phyloP scores from a whole-genome alignment of 73 alveolate genomes.

The Paramecium octaurelia region DNA sequence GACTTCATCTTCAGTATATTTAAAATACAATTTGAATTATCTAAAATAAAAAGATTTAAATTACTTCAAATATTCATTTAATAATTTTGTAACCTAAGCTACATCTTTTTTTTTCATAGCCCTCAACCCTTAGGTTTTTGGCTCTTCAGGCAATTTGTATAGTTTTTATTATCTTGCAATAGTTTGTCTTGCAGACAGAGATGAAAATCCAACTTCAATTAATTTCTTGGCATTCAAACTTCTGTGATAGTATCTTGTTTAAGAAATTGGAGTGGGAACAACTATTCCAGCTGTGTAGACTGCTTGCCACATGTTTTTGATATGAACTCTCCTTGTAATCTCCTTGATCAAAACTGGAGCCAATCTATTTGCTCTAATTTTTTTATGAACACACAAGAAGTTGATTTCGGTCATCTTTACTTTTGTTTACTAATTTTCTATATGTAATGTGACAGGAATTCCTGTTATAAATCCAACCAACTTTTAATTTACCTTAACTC shows the following conservation, averaged over 20 bases:
- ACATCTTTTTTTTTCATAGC: constrained; percentile 91
- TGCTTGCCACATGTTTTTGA: constrained; percentile 97
- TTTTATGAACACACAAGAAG: constrained; percentile 97
- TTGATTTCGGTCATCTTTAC: constrained; percentile 97
- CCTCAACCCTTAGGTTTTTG: constrained; percentile 81
- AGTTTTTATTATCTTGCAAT: constrained; percentile 85
- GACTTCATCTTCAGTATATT: constrained; percentile 79
- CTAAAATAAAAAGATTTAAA: neutral
- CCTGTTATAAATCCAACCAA: constrained; percentile 98
- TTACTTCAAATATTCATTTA: constrained; percentile 69
- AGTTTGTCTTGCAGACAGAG: constrained; percentile 76
- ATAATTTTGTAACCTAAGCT: constrained; percentile 70
- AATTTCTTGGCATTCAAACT: constrained; percentile 95
- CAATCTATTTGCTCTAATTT: constrained; percentile 91
- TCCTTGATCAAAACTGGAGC: constrained; percentile 97
- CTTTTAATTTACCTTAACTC: constrained; percentile 88
- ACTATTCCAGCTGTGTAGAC: constrained; percentile 90
- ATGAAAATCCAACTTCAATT: constrained; percentile 87
- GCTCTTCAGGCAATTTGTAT: constrained; percentile 84
- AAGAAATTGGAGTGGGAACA: constrained; percentile 88
- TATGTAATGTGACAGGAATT: constrained; percentile 89
- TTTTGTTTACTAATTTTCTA: constrained; percentile 59
- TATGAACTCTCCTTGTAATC: constrained; percentile 96
- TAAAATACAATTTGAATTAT: constrained; percentile 66
- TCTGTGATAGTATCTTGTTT: constrained; percentile 93